Conservation (phyloP, 805 yeast genomes). For the Yamadazyma ubonensis region DNA sequence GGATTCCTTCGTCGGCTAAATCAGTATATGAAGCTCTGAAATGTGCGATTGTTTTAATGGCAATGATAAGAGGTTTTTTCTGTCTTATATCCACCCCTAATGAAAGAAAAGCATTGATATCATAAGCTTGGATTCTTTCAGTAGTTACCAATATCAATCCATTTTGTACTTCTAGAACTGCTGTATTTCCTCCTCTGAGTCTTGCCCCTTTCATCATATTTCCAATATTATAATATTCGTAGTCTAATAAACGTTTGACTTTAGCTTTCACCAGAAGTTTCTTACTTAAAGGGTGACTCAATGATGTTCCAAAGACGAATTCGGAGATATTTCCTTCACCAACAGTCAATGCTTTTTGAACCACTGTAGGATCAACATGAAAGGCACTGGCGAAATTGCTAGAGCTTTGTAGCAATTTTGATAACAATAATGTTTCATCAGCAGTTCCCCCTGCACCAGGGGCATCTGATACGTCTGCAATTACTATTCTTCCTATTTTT, state of each 20-base stretch:
- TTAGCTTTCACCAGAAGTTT: not conserved
- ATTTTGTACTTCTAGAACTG: not conserved
- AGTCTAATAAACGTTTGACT: not conserved
- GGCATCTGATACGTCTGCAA: not conserved
- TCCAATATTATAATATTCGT: not conserved
- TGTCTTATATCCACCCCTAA: conserved; percentile 5
- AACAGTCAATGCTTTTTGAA: not conserved
- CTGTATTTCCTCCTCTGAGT: not conserved
- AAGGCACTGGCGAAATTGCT: not conserved
- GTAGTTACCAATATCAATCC: conserved; percentile 3
- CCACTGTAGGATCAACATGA: not conserved
- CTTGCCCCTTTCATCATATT: not conserved
- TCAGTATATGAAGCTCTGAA: conserved; percentile 8
- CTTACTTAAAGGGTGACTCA: not conserved
- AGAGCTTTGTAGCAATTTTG: not conserved
- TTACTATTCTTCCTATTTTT: not conserved
- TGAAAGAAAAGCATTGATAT: conserved; percentile 5
- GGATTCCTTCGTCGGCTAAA: conserved; percentile 7
- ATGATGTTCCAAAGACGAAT: not conserved
- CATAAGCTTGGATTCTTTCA: conserved; percentile 10
- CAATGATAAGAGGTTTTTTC: conserved; percentile 1
- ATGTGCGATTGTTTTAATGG: conserved; percentile 7
- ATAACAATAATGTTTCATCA: not conserved
- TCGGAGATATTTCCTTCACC: not conserved
- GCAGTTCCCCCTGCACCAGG: not conserved